These are phyloP conservation scores for Claviceps pazoutovae DNA, from an alignment of 2,329 filamentous ascomycete species.

Conservation along the genomic window DNA sequence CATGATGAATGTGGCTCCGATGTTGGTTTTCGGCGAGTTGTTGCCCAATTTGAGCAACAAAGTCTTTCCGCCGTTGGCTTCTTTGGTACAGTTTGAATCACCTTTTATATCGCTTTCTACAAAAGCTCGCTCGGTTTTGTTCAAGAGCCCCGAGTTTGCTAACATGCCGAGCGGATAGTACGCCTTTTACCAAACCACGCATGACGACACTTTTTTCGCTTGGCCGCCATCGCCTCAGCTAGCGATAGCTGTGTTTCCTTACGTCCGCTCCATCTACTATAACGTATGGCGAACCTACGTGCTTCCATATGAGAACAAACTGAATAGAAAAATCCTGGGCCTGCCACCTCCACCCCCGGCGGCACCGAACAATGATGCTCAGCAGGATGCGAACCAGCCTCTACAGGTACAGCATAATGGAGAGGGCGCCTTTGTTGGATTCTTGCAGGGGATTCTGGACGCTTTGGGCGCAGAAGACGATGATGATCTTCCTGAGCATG, in stretches of 20 bases:
- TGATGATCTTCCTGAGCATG: slow-evolving; percentile 7
- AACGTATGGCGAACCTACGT: slow-evolving; percentile 32
- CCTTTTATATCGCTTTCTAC: too few relatives aligned
- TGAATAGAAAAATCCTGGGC: slow-evolving; percentile 33
- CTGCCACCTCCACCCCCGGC: slow-evolving; percentile 21
- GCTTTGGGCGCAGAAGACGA: slow-evolving; percentile 22
- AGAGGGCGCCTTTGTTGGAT: slow-evolving; percentile 20
- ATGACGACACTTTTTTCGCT: slow-evolving; percentile 28
- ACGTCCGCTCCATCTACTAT: slow-evolving; percentile 30
- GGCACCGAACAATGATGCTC: slow-evolving; percentile 10
- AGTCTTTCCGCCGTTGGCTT: slow-evolving; percentile 27
- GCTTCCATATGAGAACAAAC: slow-evolving; percentile 30
- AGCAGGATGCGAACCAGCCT: slow-evolving; percentile 3
- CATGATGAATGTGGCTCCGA: slow-evolving; percentile 32
- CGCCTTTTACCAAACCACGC: slow-evolving; percentile 29
- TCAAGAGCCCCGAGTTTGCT: not conserved
- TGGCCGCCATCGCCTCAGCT: slow-evolving; percentile 43
- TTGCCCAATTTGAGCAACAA: slow-evolving; percentile 29
- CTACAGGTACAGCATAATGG: slow-evolving; percentile 5
- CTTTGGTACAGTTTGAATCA: slow-evolving; percentile 21
- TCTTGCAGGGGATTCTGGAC: slow-evolving; percentile 24
- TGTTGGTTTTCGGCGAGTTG: slow-evolving; percentile 29
- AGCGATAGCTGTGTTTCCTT: slow-evolving; percentile 36
- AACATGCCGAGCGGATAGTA: slow-evolving; percentile 23
- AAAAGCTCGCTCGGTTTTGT: not conserved